Base-by-base conservation (phyloP, 768 basidiomycete species). In the Mrakia gelida region DNA sequence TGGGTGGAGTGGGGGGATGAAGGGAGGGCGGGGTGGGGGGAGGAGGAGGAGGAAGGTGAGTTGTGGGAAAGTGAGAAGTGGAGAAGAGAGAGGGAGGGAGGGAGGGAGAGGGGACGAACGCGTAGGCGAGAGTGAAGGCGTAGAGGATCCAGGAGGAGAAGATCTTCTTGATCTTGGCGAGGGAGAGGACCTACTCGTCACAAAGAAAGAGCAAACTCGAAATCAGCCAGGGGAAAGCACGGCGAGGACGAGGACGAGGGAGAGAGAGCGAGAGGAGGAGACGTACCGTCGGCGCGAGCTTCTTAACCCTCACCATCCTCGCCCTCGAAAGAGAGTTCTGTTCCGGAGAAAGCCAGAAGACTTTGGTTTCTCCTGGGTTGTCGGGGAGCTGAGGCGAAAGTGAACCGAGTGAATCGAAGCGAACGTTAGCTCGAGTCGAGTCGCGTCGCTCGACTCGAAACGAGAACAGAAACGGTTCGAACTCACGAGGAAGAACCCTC, bases 101-200 rank as follows among this genome's bases (percentile, higher is more conserved):
- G 18, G 9, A 16, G 41, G 49, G 68, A 49, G 18, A 54, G 45
- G 26, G 18, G n/a, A 56, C 38, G n/a, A 15, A 62, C 68, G 41
- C 8, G 28, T 52, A 72, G 52, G 59, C 34, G 8, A 41, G 8
- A 79, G 76, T 61, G 49, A 82, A 82, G 23, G 76, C 75, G 62
- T 82, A 82, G 7, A 81, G 63, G 43, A 80, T n/a, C 78, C 79
- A 80, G 45, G 26, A 41, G 61, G 56, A n/a, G 43, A 80, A 80
- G 15, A 81, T 78, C 34, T 74, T 79, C 34, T 74, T 79, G 59
- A 82, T 34, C 11, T 79, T 77, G 8, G 38, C 32, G 41, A 38
- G 61, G 23, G 74, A 52, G 16, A 81, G 62, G n/a, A 43, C 56
- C 80, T 79, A 43, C 6, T 43, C n/a, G n/a, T n/a, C n/a, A n/a